phyloP scores from a whole-genome alignment of 2,329 filamentous ascomycete genomes.

The Dothideomycetidae sp. region DNA sequence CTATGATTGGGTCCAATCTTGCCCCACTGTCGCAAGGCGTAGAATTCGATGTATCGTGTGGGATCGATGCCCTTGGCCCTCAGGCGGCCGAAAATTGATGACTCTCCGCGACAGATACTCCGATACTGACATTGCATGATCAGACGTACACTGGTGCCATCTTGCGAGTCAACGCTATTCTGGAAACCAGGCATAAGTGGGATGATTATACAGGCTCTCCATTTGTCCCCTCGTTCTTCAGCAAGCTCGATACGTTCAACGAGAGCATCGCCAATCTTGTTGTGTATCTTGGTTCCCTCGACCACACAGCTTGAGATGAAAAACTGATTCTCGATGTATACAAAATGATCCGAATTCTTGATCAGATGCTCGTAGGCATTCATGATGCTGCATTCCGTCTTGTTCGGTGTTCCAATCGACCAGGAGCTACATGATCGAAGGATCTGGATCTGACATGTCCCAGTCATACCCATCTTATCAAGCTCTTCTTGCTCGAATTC shows the following conservation, averaged over 20 bases:
- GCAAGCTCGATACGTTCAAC: conserved; percentile 84
- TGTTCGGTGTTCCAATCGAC: conserved; percentile 74
- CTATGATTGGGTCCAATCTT: conserved; percentile 70
- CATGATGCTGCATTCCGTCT: conserved; percentile 88
- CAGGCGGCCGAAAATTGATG: conserved; percentile 80
- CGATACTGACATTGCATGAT: conserved; percentile 97
- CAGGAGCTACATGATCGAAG: conserved; percentile 78
- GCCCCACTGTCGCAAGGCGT: conserved; percentile 82
- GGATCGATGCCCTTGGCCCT: conserved; percentile 71
- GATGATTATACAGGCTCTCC: conserved; percentile 80
- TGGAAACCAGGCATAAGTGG: conserved; percentile 98
- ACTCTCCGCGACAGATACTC: conserved; percentile 85
- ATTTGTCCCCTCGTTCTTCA: conserved; percentile 68
- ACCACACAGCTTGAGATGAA: conserved; percentile 90
- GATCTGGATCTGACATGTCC: conserved; percentile 94
- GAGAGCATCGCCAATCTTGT: conserved; percentile 85
- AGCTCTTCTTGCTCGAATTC: conserved; percentile 80
- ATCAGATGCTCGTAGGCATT: conserved; percentile 92
- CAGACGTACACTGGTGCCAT: conserved; percentile 83
- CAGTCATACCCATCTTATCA: conserved; percentile 73
- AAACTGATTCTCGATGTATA: conserved; percentile 98
- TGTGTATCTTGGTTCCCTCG: conserved; percentile 74
- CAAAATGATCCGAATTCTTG: conserved; percentile 86
- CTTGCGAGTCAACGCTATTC: conserved; percentile 85
- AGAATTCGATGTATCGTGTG: conserved; percentile 92